These are phyloP conservation scores for Fusarium drepaniforme DNA, from an alignment of 2,329 filamentous ascomycete species.

Conservation along the genomic window DNA sequence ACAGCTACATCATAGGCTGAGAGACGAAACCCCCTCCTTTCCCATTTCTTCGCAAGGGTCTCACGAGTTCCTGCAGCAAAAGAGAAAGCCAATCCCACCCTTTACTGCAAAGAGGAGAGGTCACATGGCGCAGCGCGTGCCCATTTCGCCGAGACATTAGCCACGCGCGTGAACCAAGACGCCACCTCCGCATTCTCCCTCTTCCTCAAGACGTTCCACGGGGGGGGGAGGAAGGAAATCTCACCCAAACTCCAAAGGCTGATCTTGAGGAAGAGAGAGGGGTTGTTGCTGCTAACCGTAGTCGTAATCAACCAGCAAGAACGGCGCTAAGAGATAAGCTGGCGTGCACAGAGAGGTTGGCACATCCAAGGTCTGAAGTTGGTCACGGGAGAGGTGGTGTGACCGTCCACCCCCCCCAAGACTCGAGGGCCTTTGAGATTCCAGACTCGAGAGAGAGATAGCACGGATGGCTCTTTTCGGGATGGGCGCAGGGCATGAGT, in stretches of 20 bases:
- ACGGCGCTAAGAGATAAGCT: background rate
- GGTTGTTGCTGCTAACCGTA: background rate
- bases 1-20: background rate
- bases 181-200: slow-evolving; percentile 34
- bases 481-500: background rate
- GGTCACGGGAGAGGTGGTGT: slow-evolving; percentile 37
- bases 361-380: slow-evolving; percentile 5
- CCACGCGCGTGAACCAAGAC: slow-evolving; percentile 23
- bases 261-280: background rate
- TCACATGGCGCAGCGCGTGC: slow-evolving; percentile 30
- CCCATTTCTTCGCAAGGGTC: slow-evolving; percentile 19
- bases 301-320: background rate
- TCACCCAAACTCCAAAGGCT: background rate
- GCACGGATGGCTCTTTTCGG: background rate
- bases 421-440: slow-evolving; percentile 1
- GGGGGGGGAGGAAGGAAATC: background rate
- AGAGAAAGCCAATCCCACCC: slow-evolving; percentile 16
- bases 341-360: background rate
- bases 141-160: slow-evolving; percentile 20
- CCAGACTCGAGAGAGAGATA: background rate
- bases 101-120: slow-evolving; percentile 21
- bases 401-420: slow-evolving; percentile 11
- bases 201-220: slow-evolving; percentile 3
- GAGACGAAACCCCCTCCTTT: background rate
- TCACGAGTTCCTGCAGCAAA: slow-evolving; percentile 35